Evolutionary conservation across 2,329 filamentous ascomycete species (phyloP).

Genomic region (Xylariaceae sp.): DNA sequence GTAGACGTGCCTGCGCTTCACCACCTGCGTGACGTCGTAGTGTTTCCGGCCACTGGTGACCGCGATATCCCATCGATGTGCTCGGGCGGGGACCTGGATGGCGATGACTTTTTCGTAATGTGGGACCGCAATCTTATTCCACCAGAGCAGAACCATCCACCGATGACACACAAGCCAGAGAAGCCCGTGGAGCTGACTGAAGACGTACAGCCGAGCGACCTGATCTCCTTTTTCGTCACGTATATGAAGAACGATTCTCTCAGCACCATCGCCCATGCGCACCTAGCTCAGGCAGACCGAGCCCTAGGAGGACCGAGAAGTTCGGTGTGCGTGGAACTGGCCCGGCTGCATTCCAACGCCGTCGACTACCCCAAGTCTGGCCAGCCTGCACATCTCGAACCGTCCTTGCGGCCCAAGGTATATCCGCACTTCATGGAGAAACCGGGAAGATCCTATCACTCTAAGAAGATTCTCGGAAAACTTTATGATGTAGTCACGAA

Average conservation of each 20-base stretch:
- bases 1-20: slow-evolving; percentile 68
- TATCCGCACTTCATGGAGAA: slow-evolving; percentile 93
- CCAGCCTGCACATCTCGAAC: slow-evolving; percentile 64
- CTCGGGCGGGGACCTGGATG: slow-evolving; percentile 91
- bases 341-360: slow-evolving; percentile 78
- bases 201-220: slow-evolving; percentile 66
- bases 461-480: slow-evolving; percentile 67
- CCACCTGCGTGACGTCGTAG: slow-evolving; percentile 79
- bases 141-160: slow-evolving; percentile 55
- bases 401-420: slow-evolving; percentile 52
- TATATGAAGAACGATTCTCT: slow-evolving; percentile 91
- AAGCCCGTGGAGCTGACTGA: slow-evolving; percentile 52
- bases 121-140: slow-evolving; percentile 80
- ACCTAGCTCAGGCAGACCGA: slow-evolving; percentile 72
- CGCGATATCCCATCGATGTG: slow-evolving; percentile 88
- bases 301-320: slow-evolving; percentile 60
- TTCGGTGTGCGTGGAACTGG: slow-evolving; percentile 67
- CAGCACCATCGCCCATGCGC: slow-evolving; percentile 72
- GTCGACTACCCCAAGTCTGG: slow-evolving; percentile 96
- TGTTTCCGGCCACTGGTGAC: slow-evolving; percentile 80
- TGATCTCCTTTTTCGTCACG: slow-evolving; percentile 80
- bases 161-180: slow-evolving; percentile 71
- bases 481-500: slow-evolving; percentile 72
- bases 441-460: slow-evolving; percentile 56
- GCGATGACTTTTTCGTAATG: slow-evolving; percentile 91